Base-by-base conservation (phyloP, 257 asterid species). In the Jacaranda copaia region DNA sequence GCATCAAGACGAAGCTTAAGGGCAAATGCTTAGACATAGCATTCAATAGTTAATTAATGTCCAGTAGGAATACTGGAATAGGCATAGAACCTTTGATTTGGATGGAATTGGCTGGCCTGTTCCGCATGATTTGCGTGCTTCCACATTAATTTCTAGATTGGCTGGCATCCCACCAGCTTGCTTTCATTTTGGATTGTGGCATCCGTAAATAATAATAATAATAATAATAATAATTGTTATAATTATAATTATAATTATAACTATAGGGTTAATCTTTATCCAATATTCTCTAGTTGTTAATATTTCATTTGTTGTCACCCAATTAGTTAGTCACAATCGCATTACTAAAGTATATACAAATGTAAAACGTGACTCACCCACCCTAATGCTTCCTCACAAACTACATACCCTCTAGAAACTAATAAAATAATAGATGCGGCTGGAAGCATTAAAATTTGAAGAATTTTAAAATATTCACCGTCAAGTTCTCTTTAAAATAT, bases 101-200 rank as follows among this genome's bases (percentile, higher is more conserved):
- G 53, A 51, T 69, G 77, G 68, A 38, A 68, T 68, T 60, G 46
- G 36, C 35, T 8, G 20, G 25, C 40, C 70, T 60, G 84, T n/a
- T n/a, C n/a, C n/a, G 81, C 77, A 62, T 81, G 81, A 81, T 76
- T 71, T 75, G 46, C 73, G 64, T 80, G 84, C 72, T 25, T 20
- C 59, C 52, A 11, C 57, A 19, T 35, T 4, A 19, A 20, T 80
- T 57, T 75, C 55, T 74, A 61, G 74, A 48, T 75, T 6, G 52
- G 46, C 60, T 6, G 52, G 46, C 60, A 57, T 61, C 72, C 43
- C 53, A 72, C 82, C 63, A 65, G 55, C 40, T 64, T 78, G 8
- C 12, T 53, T 61, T n/a, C 72, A 63, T 8, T 53, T 52, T 35
- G 14, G 42, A 20, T 53, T 45, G 51, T 25, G 32, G 32, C 32